phyloP scores from a whole-genome alignment of 108 stramenopile species.

The Nitzschia sp. region DNA sequence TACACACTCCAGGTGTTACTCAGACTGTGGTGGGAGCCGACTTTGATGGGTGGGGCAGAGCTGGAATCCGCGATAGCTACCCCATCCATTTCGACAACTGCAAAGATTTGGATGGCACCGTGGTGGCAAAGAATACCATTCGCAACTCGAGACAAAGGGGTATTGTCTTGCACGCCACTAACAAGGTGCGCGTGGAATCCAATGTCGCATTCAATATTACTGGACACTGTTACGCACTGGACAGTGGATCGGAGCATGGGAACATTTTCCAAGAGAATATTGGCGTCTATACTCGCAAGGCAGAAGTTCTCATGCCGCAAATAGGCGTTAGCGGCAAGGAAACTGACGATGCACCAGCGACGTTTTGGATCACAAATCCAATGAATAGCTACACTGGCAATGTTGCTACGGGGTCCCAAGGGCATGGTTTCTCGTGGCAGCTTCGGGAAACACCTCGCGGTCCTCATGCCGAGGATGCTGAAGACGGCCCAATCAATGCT shows the following conservation, averaged over 20 bases:
- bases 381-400: conserved; percentile 28
- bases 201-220: conserved; percentile 58
- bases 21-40: conserved; percentile 65
- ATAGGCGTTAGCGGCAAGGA: conserved; percentile 6
- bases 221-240: conserved; percentile 46
- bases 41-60: conserved; percentile 53
- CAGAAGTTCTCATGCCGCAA: neutral
- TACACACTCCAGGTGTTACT: conserved; percentile 59
- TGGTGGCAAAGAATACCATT: conserved; percentile 57
- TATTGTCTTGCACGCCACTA: conserved; percentile 59
- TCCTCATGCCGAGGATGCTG: neutral
- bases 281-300: conserved; percentile 19
- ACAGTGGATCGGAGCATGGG: conserved; percentile 37
- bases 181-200: conserved; percentile 48
- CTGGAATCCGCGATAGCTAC: conserved; percentile 47
- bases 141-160: conserved; percentile 63
- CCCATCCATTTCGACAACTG: conserved; percentile 61
- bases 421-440: conserved; percentile 38
- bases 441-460: conserved; percentile 8
- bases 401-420: conserved; percentile 35
- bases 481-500: neutral
- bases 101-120: conserved; percentile 39
- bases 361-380: conserved; percentile 27
- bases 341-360: conserved; percentile 16
- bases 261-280: conserved; percentile 43